Conservation (phyloP, 2,329 filamentous ascomycete species). For the Alternaria solani region DNA sequence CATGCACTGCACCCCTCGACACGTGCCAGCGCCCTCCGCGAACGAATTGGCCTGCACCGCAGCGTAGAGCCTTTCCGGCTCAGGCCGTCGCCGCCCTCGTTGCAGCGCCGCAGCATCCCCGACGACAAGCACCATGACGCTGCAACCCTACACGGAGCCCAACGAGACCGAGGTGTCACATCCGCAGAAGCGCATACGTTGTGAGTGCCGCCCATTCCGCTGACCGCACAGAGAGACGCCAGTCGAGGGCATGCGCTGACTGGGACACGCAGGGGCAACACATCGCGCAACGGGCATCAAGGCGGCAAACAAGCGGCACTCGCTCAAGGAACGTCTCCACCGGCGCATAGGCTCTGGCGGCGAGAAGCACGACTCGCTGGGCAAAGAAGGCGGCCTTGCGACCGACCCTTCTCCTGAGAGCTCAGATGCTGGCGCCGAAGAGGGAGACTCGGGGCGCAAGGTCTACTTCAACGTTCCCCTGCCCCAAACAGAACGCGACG, state of each 20-base stretch:
- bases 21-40: slow-evolving; percentile 11
- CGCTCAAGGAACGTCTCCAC: slow-evolving; percentile 79
- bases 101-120: slow-evolving; percentile 36
- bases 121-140: slow-evolving; percentile 28
- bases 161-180: slow-evolving; percentile 63
- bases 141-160: slow-evolving; percentile 29
- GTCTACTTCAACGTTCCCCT: slow-evolving; percentile 89
- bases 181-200: slow-evolving; percentile 82
- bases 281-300: slow-evolving; percentile 80
- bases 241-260: slow-evolving; percentile 11
- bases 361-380: slow-evolving; percentile 67
- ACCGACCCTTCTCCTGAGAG: slow-evolving; percentile 56
- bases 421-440: slow-evolving; percentile 52
- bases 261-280: slow-evolving; percentile 72
- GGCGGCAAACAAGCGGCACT: slow-evolving; percentile 79
- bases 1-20: slow-evolving; percentile 12
- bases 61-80: slow-evolving; percentile 49
- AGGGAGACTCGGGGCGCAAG: slow-evolving; percentile 56
- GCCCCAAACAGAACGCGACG: slow-evolving; percentile 76
- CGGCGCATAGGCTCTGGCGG: slow-evolving; percentile 65
- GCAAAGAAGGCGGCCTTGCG: slow-evolving; percentile 44
- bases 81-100: slow-evolving; percentile 43
- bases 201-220: slow-evolving; percentile 12
- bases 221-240: background rate
- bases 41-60: slow-evolving; percentile 43